These are phyloP conservation scores for Fagus sylvatica DNA, from an alignment of 306 rosid species.

Conservation along the genomic window DNA sequence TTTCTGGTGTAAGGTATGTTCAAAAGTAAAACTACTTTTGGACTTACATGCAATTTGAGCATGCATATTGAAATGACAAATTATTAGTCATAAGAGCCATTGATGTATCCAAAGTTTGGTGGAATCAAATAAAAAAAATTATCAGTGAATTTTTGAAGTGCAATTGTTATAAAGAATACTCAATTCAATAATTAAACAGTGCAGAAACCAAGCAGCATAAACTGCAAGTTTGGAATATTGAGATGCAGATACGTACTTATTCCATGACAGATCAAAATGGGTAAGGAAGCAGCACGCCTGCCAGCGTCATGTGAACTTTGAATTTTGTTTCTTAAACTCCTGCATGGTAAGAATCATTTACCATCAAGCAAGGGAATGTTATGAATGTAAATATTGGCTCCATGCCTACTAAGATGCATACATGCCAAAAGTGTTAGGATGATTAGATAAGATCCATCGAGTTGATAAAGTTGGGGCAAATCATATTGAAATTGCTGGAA, in stretches of 20 bases:
- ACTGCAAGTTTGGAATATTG: background rate
- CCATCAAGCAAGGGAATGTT: background rate
- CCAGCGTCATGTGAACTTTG: slow-evolving; percentile 82
- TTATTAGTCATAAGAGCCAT: too few species aligned
- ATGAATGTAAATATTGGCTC: background rate
- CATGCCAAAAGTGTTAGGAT: background rate
- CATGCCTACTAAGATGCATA: background rate
- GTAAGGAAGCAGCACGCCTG: slow-evolving; percentile 86
- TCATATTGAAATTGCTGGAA: slow-evolving; percentile 6
- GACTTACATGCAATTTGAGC: too few species aligned
- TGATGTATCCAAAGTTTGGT: too few species aligned
- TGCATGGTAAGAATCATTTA: slow-evolving; percentile 29
- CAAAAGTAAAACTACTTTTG: too few species aligned
- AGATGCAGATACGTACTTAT: slow-evolving; percentile 46
- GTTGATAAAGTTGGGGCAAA: background rate
- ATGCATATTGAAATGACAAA: too few species aligned
- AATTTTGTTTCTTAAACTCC: slow-evolving; percentile 83
- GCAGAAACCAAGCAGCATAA: background rate
- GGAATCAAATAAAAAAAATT: too few species aligned
- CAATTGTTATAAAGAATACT: too few species aligned
- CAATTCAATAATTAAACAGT: background rate
- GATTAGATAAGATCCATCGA: background rate
- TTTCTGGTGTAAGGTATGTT: too few species aligned
- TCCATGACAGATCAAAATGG: slow-evolving; percentile 83
- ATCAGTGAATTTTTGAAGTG: too few species aligned